Evolutionary conservation across 257 asterid genomes (phyloP), one percentile per base, ranked within the genome.

Genomic region (Nemophila menziesii): DNA sequence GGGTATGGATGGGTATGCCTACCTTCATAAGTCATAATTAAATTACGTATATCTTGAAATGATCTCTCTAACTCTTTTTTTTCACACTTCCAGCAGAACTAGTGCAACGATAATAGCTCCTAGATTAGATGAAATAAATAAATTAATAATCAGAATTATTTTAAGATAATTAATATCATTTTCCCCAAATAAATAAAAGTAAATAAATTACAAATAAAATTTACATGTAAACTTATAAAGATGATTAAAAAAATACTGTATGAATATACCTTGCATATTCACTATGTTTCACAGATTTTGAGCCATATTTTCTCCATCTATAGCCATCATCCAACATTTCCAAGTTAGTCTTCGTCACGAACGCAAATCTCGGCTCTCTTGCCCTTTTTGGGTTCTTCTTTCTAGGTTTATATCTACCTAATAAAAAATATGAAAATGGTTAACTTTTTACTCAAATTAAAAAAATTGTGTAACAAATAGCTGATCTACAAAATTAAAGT

Each of bases 61-160:
- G 82, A 87, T 63, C 97, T 67, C 58, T 87, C 97, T n/a, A 8
- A 87, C 92, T 46, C 95, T 73, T 55, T 87, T n/a, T 87, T 60
- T 87, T 83, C 68, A 87, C 97, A 4, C 93, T 90, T 63, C 97
- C 83, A 43, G 74, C 66, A 46, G 90, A 60, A 33, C 64, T 83
- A 0, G 97, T 87, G 77, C 97, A 87, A 20, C 95, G 92, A 24
- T 83, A 83, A 59, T 87, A 87, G 71, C 97, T 87, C 90, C 97
- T 87, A 59, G 8, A 11, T 15, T 12, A 22, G n/a, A 43, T 45
- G 15, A 4, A 26, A 7, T 7, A 2, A 29, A 29, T 29, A 10
- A 10, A 29, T 7, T 29, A 29, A 5, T 29, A 29, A 1, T 29
- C 9, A 29, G n/a, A 17, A 17, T 26, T 8, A 13, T 59, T 20